A percentile compares a stretch with the other conserved stretches of the same genome.
These are phyloP conservation scores for button mushroom (Agaricus bisporus) DNA, from an alignment of 768 basidiomycete species.

Conservation along the genomic window DNA sequence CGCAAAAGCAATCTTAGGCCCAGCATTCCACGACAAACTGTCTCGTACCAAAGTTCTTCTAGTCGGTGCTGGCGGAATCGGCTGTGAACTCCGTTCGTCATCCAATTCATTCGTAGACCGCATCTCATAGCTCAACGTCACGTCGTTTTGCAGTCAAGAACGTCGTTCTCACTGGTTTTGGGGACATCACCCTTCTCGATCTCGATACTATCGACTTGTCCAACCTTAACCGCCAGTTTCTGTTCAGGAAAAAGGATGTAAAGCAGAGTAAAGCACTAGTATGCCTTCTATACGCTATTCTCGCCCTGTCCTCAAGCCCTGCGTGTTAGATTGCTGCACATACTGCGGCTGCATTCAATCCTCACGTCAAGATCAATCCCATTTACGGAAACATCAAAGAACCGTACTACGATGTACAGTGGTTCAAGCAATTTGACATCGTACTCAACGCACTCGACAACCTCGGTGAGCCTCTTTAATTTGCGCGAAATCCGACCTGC, in stretches of 20 bases:
- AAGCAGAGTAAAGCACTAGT: constrained; percentile 95
- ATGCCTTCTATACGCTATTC: constrained; percentile 14
- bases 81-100: constrained; percentile 84
- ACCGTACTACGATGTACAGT: constrained; percentile 77
- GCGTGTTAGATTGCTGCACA: constrained; percentile 66
- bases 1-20: constrained; percentile 75
- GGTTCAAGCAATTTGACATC: constrained; percentile 88
- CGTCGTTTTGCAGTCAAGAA: constrained; percentile 74
- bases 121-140: background rate
- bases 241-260: constrained; percentile 95
- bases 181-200: constrained; percentile 88
- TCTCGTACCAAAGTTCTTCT: constrained; percentile 69
- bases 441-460: constrained; percentile 97
- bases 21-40: constrained; percentile 57
- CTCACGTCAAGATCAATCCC: constrained; percentile 79
- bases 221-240: constrained; percentile 94
- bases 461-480: constrained; percentile 54
- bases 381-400: constrained; percentile 97
- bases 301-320: background rate
- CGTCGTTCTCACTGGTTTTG: constrained; percentile 88
- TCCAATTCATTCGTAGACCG: background rate
- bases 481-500: background rate
- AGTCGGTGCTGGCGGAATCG: constrained; percentile 96
- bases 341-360: constrained; percentile 81
- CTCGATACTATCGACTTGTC: constrained; percentile 98